Evolutionary conservation across 2,329 filamentous ascomycete species (phyloP), one percentile per base, ranked within the genome.

Genomic region (Fusarium sp.): DNA sequence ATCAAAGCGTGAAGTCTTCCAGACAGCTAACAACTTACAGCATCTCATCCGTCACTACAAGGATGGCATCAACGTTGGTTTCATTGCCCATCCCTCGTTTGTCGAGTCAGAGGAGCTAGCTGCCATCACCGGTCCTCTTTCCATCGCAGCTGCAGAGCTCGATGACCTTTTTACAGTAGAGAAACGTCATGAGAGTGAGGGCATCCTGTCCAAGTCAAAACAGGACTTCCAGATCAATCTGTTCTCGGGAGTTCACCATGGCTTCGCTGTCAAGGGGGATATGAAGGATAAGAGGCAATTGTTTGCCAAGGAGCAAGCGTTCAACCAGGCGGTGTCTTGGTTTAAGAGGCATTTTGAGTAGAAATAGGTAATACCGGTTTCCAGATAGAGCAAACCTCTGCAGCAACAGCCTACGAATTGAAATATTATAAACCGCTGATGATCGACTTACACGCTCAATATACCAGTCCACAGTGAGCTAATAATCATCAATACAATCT

Each of bases 221-320:
- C 82, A 86, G 55, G 88, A 89, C 28, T 96, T 93, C 83, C 93
- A 97, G 83, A 92, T 96, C 80, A 93, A 88, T 80, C 85, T 97
- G 14, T 96, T 89, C 85, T 90, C 89, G 6, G 89, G 90, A 61
- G 90, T 93, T 35, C 82, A 83, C 61, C 94, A 97, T 81, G 94
- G 94, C 0, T 97, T 96, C 77, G 86, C 91, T 14, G 91, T 95
- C 5, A 89, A 93, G 61, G 86, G 86, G 33, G 92, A 96, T 78
- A 36, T 59, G 28, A 44, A 77, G 68, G 86, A 90, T 71, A 87
- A 86, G 79, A 72, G 84, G 50, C 81, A 88, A 78, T 90, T 88
- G 80, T 95, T 88, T 76, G 91, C 92, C 41, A 95, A 94, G 87
- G 93, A 97, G 83, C 90, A 92, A 82, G 93, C 94, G 10, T 96